These are phyloP conservation scores for Aspergillus sp. DNA, from an alignment of 2,329 filamentous ascomycete species.

Conservation along the genomic window DNA sequence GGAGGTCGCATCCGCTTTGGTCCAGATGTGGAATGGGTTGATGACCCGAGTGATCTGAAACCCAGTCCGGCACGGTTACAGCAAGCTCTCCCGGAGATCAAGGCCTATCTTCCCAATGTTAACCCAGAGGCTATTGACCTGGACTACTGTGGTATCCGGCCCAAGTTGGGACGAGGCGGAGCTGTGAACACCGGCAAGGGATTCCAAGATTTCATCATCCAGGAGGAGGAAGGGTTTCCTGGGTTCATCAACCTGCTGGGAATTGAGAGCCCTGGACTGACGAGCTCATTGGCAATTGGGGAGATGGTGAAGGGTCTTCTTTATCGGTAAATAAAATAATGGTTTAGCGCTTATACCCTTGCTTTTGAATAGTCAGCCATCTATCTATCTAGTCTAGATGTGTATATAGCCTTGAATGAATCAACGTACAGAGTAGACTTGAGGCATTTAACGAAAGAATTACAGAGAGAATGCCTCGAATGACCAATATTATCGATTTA, in stretches of 20 bases:
- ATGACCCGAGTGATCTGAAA: slow-evolving; percentile 62
- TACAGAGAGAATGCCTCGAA: too few relatives aligned
- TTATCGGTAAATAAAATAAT: slow-evolving; percentile 29
- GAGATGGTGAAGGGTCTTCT: slow-evolving; percentile 64
- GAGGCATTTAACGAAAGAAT: too few relatives aligned
- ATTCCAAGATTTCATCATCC: slow-evolving; percentile 81
- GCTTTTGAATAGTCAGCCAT: too few relatives aligned
- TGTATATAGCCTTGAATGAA: too few relatives aligned
- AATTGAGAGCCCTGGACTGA: slow-evolving; percentile 90
- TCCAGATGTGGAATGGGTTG: slow-evolving; percentile 92
- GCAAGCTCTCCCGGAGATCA: slow-evolving; percentile 69
- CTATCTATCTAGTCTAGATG: too few relatives aligned
- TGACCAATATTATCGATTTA: too few relatives aligned
- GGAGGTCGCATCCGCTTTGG: slow-evolving; percentile 82
- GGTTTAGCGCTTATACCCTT: too few relatives aligned
- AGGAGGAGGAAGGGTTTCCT: slow-evolving; percentile 67
- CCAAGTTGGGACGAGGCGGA: slow-evolving; percentile 67
- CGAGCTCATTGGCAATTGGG: slow-evolving; percentile 78
- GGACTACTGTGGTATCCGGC: slow-evolving; percentile 88
- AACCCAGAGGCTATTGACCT: slow-evolving; percentile 62
- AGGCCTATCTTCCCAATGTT: slow-evolving; percentile 71
- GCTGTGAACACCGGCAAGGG: slow-evolving; percentile 53
- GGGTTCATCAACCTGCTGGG: slow-evolving; percentile 89
- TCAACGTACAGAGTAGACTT: too few relatives aligned
- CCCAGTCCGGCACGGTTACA: slow-evolving; percentile 60